Base-by-base conservation (phyloP, 208 protist species). In the Tritrichomonas foetus region DNA sequence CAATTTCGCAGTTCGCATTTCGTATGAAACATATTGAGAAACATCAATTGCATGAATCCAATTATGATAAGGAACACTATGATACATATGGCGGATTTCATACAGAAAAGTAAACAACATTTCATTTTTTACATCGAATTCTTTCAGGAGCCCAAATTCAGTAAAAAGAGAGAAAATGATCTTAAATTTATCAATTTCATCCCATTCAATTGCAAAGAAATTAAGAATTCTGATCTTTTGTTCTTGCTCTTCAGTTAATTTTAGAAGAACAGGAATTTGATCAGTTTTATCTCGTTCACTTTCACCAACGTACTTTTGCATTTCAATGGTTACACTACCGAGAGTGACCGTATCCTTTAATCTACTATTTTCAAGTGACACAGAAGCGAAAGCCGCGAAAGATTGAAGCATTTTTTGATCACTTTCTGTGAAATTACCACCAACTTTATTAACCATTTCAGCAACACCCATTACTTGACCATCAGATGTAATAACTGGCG, bases 51-150 rank as follows among this genome's bases (percentile, higher is more conserved):
- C n/a, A n/a, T n/a, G n/a, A n/a, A n/a, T n/a, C n/a, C 95, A 96
- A 94, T 97, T 97, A 94, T 97, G 96, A 78, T 97, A 97, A 33
- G 96, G 95, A 69, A 95, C 96, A 14, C 94, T 82, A 74, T 93
- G 22, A 39, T 95, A 95, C 2, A 69, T 53, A n/a, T 94, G 33
- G 16, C 64, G 39, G 14, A 95, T n/a, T 44, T 39, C n/a, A n/a
- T 50, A 64, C 11, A 95, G 14, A 47, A 95, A 95, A 0, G 39
- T 50, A n/a, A 47, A 69, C 16, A 95, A 53, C 27, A 66, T 30
- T 3, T 53, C 36, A 20, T 47, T 69, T 2, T 61, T 84, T 3
- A 95, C 47, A 16, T 94, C 9, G 53, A 95, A 95, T n/a, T 66
- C 0, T 36, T 74, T 64, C 9, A 95, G 36, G 1, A 95, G 57